Base-by-base conservation (phyloP, 306 rosid genomes). In the Alnus glutinosa region DNA sequence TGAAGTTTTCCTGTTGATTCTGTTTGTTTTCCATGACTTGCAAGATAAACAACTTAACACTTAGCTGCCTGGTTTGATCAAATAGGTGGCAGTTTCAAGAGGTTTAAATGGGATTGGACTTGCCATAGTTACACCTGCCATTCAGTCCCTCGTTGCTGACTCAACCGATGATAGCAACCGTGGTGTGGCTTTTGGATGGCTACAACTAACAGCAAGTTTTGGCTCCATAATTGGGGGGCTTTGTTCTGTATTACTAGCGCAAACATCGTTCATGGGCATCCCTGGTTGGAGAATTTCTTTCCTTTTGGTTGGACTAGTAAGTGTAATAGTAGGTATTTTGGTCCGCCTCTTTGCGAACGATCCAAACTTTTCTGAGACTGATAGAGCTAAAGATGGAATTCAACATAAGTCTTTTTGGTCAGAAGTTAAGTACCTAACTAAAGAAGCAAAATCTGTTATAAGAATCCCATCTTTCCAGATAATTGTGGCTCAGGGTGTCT, bases 281-380 rank as follows among this genome's bases (percentile, higher is more conserved):
- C 83, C 94, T 16, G 98, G 98, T 78, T 94, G 98, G 97, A 91
- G 98, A 85, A 72, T 94, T 52, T 85, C 97, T 34, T 94, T 94
- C 74, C 91, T 90, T 81, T 69, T 94, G 1, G 97, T 94, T 71
- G 97, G 89, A 55, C 58, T 90, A 50, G 75, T 92, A 12, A 94
- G 98, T 79, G 90, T 94, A 13, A 9, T 92, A 7, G 93, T 92
- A 4, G 97, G 97, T 4, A 15, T 88, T 52, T 72, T 88, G 44
- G 88, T 92, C 5, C 84, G 85, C 67, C 77, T 88, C 42, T 92
- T 88, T n/a, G 97, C 96, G 3, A 78, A 84, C 1, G 98, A 94
- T 85, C 98, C 94, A 7, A 90, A 76, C 71, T 91, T 73, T 63
- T 76, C 90, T 11, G 84, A 82, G 34, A 70, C 19, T 23, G 13